phyloP scores from a whole-genome alignment of 83 land plant genomes.

The Diphasiastrum complanatum region DNA sequence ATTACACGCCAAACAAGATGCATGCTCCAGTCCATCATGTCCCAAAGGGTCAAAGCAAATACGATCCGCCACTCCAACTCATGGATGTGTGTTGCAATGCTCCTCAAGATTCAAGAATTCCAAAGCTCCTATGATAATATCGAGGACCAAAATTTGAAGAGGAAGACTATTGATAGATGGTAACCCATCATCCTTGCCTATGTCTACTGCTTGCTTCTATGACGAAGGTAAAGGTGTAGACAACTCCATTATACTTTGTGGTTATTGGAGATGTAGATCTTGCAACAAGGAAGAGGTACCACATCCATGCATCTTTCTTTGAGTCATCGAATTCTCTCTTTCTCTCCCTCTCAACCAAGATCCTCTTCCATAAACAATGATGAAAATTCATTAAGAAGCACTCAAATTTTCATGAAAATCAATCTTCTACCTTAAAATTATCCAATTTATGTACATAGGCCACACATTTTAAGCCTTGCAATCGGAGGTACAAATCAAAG shows the following conservation, averaged over 20 bases:
- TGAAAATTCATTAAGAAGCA: too few species aligned
- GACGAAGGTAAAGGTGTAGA: slow-evolving; percentile 42
- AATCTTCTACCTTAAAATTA: too few species aligned
- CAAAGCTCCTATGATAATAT: slow-evolving; percentile 49
- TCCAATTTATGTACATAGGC: too few species aligned
- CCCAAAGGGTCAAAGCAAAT: slow-evolving; percentile 70
- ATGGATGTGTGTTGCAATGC: slow-evolving; percentile 75
- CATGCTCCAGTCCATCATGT: slow-evolving; percentile 37
- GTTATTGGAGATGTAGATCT: slow-evolving; percentile 76
- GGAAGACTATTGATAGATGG: slow-evolving; percentile 31
- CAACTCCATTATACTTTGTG: slow-evolving; percentile 77
- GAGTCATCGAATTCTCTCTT: too few species aligned
- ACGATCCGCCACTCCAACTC: slow-evolving; percentile 82
- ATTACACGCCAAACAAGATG: slow-evolving; percentile 47
- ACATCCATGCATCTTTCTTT: too few species aligned
- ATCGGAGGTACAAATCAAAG: too few species aligned
- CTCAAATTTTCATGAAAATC: too few species aligned
- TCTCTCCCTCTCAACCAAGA: too few species aligned
- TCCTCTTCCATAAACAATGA: too few species aligned
- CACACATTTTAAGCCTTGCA: too few species aligned
- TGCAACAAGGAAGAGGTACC: slow-evolving; percentile 61
- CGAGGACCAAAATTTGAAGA: slow-evolving; percentile 30
- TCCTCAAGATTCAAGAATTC: slow-evolving; percentile 41
- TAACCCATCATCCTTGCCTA: too few species aligned
- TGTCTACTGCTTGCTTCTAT: neutral